Evolutionary conservation across 768 basidiomycete species (phyloP).

Genomic region (Kwoniella bestiolae): DNA sequence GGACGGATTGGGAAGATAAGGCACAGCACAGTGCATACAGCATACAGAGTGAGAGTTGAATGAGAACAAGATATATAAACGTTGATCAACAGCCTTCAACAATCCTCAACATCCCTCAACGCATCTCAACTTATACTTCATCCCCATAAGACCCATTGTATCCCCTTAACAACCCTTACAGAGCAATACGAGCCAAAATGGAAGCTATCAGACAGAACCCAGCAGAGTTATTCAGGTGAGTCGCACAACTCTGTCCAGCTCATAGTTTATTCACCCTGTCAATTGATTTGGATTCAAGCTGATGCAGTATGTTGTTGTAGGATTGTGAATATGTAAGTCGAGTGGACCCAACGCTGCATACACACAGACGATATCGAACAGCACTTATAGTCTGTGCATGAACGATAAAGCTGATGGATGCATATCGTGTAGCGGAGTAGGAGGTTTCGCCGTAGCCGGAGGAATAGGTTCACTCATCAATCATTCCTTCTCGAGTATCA

Average conservation of each 20-base stretch:
- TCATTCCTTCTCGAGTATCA: conserved; percentile 56
- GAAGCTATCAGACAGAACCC: conserved; percentile 52
- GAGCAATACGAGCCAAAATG: conserved; percentile 30
- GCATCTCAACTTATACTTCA: neutral
- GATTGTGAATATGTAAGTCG: conserved; percentile 53
- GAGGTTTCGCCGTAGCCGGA: conserved; percentile 51
- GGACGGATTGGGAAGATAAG: conserved; percentile 10
- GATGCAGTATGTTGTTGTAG: conserved; percentile 21
- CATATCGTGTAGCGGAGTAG: conserved; percentile 30
- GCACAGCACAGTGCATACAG: neutral
- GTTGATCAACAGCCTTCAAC: neutral
- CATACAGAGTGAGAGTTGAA: neutral
- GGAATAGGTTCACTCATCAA: conserved; percentile 54
- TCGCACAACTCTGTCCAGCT: neutral
- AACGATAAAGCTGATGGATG: neutral
- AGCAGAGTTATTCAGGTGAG: conserved; percentile 52
- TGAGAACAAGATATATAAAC: neutral
- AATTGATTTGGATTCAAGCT: conserved; percentile 10
- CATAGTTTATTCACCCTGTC: too few species aligned
- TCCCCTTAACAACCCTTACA: neutral
- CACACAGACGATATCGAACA: too few species aligned
- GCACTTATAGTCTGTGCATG: too few species aligned
- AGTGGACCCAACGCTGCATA: too few species aligned
- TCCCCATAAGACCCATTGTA: neutral
- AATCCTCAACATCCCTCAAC: neutral